Evolutionary conservation across 2,329 filamentous ascomycete species (phyloP).

Genomic region (Cladosporium sp.): DNA sequence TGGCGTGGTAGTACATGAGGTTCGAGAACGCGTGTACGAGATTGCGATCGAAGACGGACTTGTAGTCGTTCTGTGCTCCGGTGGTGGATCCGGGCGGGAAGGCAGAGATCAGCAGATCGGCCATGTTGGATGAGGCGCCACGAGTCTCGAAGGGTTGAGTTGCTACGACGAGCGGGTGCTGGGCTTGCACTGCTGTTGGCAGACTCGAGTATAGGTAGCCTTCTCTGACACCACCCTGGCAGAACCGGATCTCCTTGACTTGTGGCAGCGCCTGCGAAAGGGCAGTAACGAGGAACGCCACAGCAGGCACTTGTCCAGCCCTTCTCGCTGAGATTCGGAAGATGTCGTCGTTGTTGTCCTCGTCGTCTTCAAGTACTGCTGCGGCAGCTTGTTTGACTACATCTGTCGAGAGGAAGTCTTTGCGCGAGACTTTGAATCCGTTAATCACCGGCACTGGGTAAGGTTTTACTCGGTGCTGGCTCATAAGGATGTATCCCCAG

Average conservation of each 20-base stretch:
- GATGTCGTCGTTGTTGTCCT: constrained; percentile 30
- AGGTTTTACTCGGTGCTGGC: constrained; percentile 64
- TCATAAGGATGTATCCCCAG: constrained; percentile 87
- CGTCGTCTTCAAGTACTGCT: constrained; percentile 32
- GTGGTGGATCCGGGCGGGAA: constrained; percentile 36
- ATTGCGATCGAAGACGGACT: constrained; percentile 37
- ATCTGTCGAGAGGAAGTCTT: constrained; percentile 56
- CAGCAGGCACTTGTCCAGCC: constrained; percentile 76
- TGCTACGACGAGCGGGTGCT: constrained; percentile 63
- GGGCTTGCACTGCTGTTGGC: constrained; percentile 53
- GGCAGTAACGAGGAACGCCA: constrained; percentile 73
- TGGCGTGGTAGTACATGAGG: constrained; percentile 48
- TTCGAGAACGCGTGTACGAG: constrained; percentile 57
- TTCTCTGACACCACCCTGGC: constrained; percentile 81
- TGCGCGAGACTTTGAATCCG: constrained; percentile 64
- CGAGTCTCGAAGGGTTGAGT: constrained; percentile 50
- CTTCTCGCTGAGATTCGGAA: constrained; percentile 78
- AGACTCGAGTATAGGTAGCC: constrained; percentile 74
- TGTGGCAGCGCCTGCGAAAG: constrained; percentile 65
- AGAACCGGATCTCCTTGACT: constrained; percentile 74
- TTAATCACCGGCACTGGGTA: constrained; percentile 84
- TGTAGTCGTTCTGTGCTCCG: constrained; percentile 32
- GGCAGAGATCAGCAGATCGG: constrained; percentile 44
- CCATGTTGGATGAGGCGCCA: constrained; percentile 44
- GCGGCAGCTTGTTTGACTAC: constrained; percentile 40